phyloP scores from a whole-genome alignment of 2,329 filamentous ascomycete species.

The Botrytis elliptica region DNA sequence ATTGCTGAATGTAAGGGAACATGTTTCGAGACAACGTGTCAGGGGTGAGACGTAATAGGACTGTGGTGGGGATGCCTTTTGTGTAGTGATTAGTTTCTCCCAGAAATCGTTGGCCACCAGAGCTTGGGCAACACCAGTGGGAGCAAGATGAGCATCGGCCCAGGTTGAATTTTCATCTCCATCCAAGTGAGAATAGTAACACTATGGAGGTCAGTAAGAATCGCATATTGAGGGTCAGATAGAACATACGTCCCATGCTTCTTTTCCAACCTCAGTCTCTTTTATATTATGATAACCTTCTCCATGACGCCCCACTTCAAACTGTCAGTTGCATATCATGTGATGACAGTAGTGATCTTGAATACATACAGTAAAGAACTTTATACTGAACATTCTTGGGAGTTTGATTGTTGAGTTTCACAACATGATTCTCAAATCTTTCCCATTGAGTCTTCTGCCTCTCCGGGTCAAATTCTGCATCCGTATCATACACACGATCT shows the following conservation, averaged over 20 bases:
- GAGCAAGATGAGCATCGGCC: slow-evolving; percentile 63
- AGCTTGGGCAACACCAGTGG: slow-evolving; percentile 56
- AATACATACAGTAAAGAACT: slow-evolving; percentile 52
- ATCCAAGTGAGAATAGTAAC: slow-evolving; percentile 64
- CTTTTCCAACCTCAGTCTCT: slow-evolving; percentile 64
- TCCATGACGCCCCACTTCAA: slow-evolving; percentile 61
- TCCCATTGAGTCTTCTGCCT: slow-evolving; percentile 58
- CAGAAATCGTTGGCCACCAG: slow-evolving; percentile 61
- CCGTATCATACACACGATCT: slow-evolving; percentile 56
- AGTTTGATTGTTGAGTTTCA: slow-evolving; percentile 50
- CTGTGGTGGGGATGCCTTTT: slow-evolving; percentile 59
- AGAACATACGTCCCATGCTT: slow-evolving; percentile 62
- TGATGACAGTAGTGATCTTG: background rate
- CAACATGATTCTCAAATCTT: slow-evolving; percentile 59
- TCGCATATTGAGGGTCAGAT: background rate
- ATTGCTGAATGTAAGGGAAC: slow-evolving; percentile 57
- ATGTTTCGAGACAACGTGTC: slow-evolving; percentile 61
- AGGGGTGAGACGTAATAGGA: slow-evolving; percentile 65
- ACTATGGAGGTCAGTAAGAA: slow-evolving; percentile 40
- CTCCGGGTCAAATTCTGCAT: slow-evolving; percentile 44
- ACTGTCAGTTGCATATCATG: slow-evolving; percentile 24
- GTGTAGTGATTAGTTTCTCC: slow-evolving; percentile 49
- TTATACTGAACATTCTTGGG: slow-evolving; percentile 56
- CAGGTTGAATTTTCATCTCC: slow-evolving; percentile 63
- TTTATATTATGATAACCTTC: slow-evolving; percentile 65